Evolutionary conservation across 768 basidiomycete genomes (phyloP).

Genomic region (Lactarius indigo): DNA sequence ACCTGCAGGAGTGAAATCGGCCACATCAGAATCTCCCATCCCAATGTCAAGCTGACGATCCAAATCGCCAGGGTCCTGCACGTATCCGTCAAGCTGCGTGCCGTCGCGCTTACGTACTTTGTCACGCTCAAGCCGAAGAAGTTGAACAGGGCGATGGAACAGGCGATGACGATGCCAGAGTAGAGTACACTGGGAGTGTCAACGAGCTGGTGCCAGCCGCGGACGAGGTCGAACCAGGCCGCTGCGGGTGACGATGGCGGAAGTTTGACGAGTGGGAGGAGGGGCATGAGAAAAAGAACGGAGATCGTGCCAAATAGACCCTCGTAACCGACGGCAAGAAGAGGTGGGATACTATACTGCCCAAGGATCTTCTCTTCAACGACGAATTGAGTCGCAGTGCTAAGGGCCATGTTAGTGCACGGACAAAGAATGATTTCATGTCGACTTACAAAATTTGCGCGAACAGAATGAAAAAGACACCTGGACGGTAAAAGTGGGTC

Average conservation of each 20-base stretch:
- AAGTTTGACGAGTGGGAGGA: constrained; percentile 69
- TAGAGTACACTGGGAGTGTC: constrained; percentile 57
- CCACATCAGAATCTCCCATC: constrained; percentile 85
- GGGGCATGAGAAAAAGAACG: constrained; percentile 73
- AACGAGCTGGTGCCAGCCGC: constrained; percentile 88
- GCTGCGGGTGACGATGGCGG: constrained; percentile 57
- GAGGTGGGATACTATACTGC: constrained; percentile 79
- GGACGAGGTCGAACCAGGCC: constrained; percentile 76
- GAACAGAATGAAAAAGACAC: constrained; percentile 87
- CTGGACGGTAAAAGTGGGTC: constrained; percentile 37
- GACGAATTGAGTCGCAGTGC: constrained; percentile 90
- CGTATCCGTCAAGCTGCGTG: constrained; percentile 88
- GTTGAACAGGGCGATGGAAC: constrained; percentile 57
- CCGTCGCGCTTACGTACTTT: constrained; percentile 89
- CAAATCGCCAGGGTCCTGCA: constrained; percentile 96
- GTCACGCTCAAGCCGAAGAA: constrained; percentile 86
- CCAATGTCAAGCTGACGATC: constrained; percentile 82
- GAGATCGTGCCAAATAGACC: constrained; percentile 87
- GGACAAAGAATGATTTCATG: constrained; percentile 22
- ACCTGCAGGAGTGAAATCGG: constrained; percentile 83
- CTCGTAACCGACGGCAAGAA: constrained; percentile 92
- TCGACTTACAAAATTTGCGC: constrained; percentile 86
- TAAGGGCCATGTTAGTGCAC: constrained; percentile 31
- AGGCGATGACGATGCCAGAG: constrained; percentile 45
- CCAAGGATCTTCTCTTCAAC: constrained; percentile 96